phyloP scores from a whole-genome alignment of 371 early-diverging fungal genomes.

The Amoeboaphelidium occidentale region DNA sequence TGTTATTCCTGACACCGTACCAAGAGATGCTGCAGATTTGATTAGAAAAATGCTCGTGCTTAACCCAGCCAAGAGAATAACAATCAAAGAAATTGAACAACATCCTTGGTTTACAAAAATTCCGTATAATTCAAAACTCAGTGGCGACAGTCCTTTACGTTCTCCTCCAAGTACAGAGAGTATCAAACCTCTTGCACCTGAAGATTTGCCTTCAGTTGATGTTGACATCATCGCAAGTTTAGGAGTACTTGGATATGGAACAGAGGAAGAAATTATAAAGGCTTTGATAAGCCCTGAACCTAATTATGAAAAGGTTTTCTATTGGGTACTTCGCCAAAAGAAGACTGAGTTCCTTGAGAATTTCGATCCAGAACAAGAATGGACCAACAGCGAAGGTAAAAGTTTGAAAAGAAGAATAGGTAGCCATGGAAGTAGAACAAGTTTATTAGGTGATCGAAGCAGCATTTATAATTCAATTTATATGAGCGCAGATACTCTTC shows the following conservation, averaged over 20 bases:
- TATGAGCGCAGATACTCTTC: background rate
- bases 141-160: background rate
- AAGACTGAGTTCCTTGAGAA: conserved; percentile 25
- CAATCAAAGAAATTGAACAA: conserved; percentile 22
- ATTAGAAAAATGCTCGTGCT: conserved; percentile 24
- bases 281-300: background rate
- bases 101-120: conserved; percentile 30
- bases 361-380: conserved; percentile 7
- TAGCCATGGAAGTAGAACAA: background rate
- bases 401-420: background rate
- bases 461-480: background rate
- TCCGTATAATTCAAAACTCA: background rate
- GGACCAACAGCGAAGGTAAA: background rate
- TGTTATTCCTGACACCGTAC: conserved; percentile 30
- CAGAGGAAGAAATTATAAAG: background rate
- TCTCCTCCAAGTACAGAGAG: background rate
- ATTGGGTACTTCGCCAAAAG: conserved; percentile 24
- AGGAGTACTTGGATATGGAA: background rate
- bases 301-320: conserved; percentile 25
- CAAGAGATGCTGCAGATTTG: conserved; percentile 20
- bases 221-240: conserved; percentile 10
- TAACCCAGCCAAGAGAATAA: conserved; percentile 18
- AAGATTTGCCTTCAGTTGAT: conserved; percentile 8
- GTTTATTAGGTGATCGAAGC: background rate
- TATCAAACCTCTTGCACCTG: background rate